phyloP scores from a whole-genome alignment of 352 stramenopile species.

The Phytopythium cucurbitacearum region DNA sequence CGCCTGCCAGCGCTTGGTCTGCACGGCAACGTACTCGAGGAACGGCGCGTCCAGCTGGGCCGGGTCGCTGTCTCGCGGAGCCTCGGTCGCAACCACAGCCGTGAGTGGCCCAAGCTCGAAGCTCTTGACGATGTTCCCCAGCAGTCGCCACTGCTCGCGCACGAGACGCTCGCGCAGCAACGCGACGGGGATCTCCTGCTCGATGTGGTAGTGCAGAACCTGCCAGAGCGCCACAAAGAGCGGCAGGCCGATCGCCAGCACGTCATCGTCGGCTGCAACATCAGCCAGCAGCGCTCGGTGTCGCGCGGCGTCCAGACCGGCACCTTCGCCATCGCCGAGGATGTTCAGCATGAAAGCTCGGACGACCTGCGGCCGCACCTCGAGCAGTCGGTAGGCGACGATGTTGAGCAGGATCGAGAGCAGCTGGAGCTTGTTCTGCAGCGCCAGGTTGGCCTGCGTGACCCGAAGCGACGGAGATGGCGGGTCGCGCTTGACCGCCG shows the following conservation, averaged over 20 bases:
- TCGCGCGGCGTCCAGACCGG: neutral
- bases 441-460: conserved; percentile 58
- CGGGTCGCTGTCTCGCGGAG: too few relatives aligned
- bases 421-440: conserved; percentile 84
- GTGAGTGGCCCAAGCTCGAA: conserved; percentile 38
- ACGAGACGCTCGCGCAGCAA: conserved; percentile 53
- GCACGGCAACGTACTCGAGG: conserved; percentile 55
- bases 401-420: conserved; percentile 84
- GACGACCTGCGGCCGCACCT: conserved; percentile 44
- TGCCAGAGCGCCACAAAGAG: conserved; percentile 77
- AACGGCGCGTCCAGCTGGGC: conserved; percentile 26
- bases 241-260: conserved; percentile 65
- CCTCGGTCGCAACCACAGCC: neutral
- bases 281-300: conserved; percentile 35
- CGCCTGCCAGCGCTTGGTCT: conserved; percentile 79
- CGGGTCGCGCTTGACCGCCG: conserved; percentile 14
- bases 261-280: conserved; percentile 51
- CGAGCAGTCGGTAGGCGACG: conserved; percentile 70
- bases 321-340: conserved; percentile 23
- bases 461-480: conserved; percentile 7
- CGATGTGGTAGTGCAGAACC: conserved; percentile 82
- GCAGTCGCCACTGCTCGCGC: conserved; percentile 52
- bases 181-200: conserved; percentile 70
- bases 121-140: conserved; percentile 61
- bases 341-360: conserved; percentile 53